Evolutionary conservation across 2,329 filamentous ascomycete species (phyloP).

Genomic region (Colletotrichum musicola): DNA sequence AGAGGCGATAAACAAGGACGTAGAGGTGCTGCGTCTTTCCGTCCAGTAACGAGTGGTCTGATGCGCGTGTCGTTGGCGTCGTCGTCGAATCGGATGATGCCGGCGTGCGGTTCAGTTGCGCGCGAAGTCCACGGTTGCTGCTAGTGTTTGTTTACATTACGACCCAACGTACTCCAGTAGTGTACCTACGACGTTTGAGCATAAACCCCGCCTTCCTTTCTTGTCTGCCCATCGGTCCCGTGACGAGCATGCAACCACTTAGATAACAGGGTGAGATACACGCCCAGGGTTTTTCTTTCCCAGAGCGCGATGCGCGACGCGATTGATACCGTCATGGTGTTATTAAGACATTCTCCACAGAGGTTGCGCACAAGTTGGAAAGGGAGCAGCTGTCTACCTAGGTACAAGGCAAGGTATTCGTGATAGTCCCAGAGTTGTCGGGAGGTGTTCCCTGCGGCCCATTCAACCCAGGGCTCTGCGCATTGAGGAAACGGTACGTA

Average conservation of each 20-base stretch:
- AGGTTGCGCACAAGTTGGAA: neutral
- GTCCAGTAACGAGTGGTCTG: neutral
- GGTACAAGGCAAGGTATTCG: neutral
- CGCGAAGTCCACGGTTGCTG: slow-evolving; percentile 6
- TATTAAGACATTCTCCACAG: neutral
- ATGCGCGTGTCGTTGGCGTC: slow-evolving; percentile 13
- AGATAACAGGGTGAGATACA: slow-evolving; percentile 9
- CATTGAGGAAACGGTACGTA: neutral
- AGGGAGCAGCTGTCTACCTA: neutral
- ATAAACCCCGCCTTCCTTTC: slow-evolving; percentile 32
- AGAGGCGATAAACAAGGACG: slow-evolving; percentile 1
- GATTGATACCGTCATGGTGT: neutral
- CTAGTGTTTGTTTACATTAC: slow-evolving; percentile 33
- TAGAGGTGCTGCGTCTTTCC: neutral
- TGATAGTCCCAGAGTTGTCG: neutral
- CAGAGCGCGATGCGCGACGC: slow-evolving; percentile 15
- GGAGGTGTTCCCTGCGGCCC: slow-evolving; percentile 19
- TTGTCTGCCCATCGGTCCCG: slow-evolving; percentile 28
- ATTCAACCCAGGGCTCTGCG: neutral
- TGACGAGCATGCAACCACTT: slow-evolving; percentile 38
- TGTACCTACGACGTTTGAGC: neutral
- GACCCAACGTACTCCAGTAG: neutral
- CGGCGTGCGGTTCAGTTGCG: neutral
- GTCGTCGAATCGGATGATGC: slow-evolving; percentile 32
- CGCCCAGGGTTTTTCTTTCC: slow-evolving; percentile 13